These are phyloP conservation scores for Coemansia erecta DNA, from an alignment of 192 early-diverging fungal species.

Conservation along the genomic window DNA sequence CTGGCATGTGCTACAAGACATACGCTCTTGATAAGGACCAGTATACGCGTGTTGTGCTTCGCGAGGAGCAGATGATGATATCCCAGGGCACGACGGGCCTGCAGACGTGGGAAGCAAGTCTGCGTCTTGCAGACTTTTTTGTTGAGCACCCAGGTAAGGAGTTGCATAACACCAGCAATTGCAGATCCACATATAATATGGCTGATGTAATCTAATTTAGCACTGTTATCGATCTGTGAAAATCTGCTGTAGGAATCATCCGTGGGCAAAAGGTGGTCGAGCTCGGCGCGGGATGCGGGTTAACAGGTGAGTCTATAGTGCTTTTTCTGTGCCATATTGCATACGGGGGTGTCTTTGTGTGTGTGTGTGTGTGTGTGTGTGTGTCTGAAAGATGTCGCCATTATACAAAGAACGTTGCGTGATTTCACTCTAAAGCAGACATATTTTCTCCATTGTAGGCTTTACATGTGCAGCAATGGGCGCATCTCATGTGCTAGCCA, in stretches of 20 bases:
- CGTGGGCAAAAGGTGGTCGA: constrained; percentile 44
- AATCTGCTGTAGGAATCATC: constrained; percentile 34
- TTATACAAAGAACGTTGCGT: background rate
- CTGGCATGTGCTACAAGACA: constrained; percentile 47
- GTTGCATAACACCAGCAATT: background rate
- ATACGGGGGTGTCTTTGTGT: background rate
- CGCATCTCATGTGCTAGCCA: constrained; percentile 34
- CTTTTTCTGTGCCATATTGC: background rate
- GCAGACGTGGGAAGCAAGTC: constrained; percentile 62
- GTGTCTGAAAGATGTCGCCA: background rate
- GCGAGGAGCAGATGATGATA: constrained; percentile 54
- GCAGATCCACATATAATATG: background rate
- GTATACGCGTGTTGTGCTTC: constrained; percentile 48
- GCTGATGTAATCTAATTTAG: background rate
- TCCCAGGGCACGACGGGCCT: constrained; percentile 64
- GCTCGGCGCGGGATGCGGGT: constrained; percentile 47
- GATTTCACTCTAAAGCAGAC: background rate
- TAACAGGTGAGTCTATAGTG: constrained; percentile 25
- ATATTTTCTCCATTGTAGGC: constrained; percentile 23
- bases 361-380: background rate
- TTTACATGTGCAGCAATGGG: constrained; percentile 49
- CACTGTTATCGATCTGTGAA: background rate
- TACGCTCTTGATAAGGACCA: constrained; percentile 47
- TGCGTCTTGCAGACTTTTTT: constrained; percentile 58
- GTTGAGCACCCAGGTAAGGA: constrained; percentile 45